These are phyloP conservation scores for Cronartium quercuum DNA, from an alignment of 1,284 basidiomycete species.

Conservation along the genomic window DNA sequence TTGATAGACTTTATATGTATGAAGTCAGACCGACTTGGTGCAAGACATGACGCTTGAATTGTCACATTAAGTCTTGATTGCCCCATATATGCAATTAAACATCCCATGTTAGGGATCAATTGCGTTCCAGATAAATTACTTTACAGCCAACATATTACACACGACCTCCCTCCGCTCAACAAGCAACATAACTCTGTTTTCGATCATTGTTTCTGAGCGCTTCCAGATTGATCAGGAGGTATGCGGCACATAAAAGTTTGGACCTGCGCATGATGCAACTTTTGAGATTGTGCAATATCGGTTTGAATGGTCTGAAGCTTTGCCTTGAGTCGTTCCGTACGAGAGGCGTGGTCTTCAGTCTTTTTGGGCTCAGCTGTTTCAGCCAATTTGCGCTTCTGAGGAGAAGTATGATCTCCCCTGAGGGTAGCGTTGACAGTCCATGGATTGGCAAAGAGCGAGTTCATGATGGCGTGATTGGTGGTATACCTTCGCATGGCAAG, in stretches of 20 bases:
- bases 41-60: too few relatives aligned
- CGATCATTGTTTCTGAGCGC: background rate
- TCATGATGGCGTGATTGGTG: slow-evolving; percentile 24
- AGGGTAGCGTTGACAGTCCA: slow-evolving; percentile 33
- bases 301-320: slow-evolving; percentile 17
- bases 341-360: background rate
- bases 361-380: background rate
- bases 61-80: too few relatives aligned
- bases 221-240: background rate
- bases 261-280: slow-evolving; percentile 10
- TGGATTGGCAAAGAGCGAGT: slow-evolving; percentile 25
- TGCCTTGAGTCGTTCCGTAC: slow-evolving; percentile 13
- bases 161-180: too few relatives aligned
- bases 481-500: slow-evolving; percentile 26
- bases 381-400: background rate
- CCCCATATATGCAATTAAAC: too few relatives aligned
- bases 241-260: slow-evolving; percentile 1
- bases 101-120: too few relatives aligned
- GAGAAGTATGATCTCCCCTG: slow-evolving; percentile 16
- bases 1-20: too few relatives aligned
- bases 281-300: slow-evolving; percentile 8
- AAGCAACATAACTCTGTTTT: background rate
- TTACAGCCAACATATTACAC: too few relatives aligned
- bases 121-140: too few relatives aligned
- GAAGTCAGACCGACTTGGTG: too few relatives aligned